These are phyloP conservation scores for Ballota nigra DNA, from an alignment of 257 asterid species.

Conservation along the genomic window DNA sequence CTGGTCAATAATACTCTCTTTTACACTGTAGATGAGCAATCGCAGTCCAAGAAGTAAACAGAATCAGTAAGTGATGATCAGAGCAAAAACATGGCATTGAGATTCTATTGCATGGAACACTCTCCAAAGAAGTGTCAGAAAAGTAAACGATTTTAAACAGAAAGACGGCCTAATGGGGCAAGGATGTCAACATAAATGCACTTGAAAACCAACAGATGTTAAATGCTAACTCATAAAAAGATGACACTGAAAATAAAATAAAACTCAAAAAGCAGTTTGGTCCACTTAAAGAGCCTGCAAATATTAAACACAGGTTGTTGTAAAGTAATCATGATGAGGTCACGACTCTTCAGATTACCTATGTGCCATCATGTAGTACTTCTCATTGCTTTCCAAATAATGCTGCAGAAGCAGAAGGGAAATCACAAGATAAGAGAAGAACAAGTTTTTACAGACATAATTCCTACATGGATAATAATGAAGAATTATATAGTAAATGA, in stretches of 20 bases:
- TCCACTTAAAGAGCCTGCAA: constrained; percentile 4
- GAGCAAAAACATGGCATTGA: background rate
- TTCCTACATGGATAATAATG: constrained; percentile 9
- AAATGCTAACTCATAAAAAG: constrained; percentile 10
- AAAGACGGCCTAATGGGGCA: constrained; percentile 3
- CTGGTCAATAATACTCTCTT: constrained; percentile 77
- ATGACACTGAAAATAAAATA: constrained; percentile 1
- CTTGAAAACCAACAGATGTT: background rate
- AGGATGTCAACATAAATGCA: constrained; percentile 15
- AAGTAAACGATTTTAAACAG: constrained; percentile 8
- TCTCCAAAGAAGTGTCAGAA: background rate
- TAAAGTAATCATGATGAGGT: constrained; percentile 18
- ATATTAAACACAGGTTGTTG: background rate
- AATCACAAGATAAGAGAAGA: constrained; percentile 21
- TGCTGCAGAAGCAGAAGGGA: constrained; percentile 68
- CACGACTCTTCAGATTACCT: constrained; percentile 52
- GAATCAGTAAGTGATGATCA: constrained; percentile 9
- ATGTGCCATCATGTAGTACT: constrained; percentile 98
- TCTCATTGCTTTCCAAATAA: constrained; percentile 99
- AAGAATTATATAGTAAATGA: constrained; percentile 16
- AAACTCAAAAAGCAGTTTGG: constrained; percentile 16
- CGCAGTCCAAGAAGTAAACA: constrained; percentile 13
- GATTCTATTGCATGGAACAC: background rate
- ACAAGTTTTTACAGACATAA: background rate
- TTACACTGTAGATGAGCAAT: constrained; percentile 56